Base-by-base conservation (phyloP, 2,329 filamentous ascomycete genomes). In the Verticillium isaacii region DNA sequence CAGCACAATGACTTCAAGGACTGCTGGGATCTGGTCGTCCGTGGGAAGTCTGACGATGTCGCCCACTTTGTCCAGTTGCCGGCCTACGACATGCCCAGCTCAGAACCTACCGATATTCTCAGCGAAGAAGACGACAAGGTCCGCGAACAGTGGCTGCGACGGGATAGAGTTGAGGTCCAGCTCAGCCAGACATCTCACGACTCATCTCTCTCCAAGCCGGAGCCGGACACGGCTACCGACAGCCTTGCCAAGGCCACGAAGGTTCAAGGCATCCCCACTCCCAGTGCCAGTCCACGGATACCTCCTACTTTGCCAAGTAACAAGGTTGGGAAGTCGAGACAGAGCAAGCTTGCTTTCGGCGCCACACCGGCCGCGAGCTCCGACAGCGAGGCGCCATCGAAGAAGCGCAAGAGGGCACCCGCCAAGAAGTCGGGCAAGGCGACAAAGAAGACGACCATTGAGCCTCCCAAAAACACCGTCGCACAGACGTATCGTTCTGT, bases 21-120 rank as follows among this genome's bases (percentile, higher is more conserved):
- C 65, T 93, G 92, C 70, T 99, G 93, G 90, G 95, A 99, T 74
- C 78, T 97, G 63, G 87, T 98, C 19, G 90, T 99, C 39, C 88
- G 87, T 66, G 93, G 92, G 23, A 90, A 90, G 68, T 95, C 92
- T 71, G 95, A 99, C 72, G 88, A 93, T 66, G 89, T 99, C 45
- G 95, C 95, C 23, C 83, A 83, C 57, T 80, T 92, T 45, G 90
- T 88, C 17, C 85, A 85, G 25, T 74, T 89, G 32, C 85, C 86
- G 5, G 83, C 73, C 17, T 88, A 84, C 81, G 82, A 89, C 66
- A 78, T 81, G 65, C 81, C 84, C 61, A 83, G 83, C 23, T 75
- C 80, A 45, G 80, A 81, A 55, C 79, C 79, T 59, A 78, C 79
- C 60, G 75, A 82, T 36, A 77, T 81, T 60, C 71, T 81, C 14